Percentiles rank a stretch among this genome's conserved stretches.
Conservation (phyloP, 2,329 filamentous ascomycete species). For the Dactylella cylindrospora region DNA sequence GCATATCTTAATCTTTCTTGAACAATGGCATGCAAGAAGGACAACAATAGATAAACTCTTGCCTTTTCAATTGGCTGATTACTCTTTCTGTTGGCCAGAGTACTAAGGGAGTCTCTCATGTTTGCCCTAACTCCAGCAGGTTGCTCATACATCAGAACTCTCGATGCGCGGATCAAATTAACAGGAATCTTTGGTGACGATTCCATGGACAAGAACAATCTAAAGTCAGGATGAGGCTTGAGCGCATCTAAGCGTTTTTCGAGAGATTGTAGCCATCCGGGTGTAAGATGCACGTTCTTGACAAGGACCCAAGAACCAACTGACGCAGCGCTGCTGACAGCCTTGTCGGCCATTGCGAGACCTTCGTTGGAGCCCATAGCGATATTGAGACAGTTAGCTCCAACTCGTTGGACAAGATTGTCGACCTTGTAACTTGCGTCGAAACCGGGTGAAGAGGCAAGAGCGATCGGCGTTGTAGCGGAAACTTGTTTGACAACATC, state of each 20-base stretch:
- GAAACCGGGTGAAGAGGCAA: conserved; percentile 94
- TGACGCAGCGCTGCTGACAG: conserved; percentile 86
- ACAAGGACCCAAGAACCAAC: conserved; percentile 93
- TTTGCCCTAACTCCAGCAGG: conserved; percentile 94
- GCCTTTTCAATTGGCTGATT: conserved; percentile 88
- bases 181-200: conserved; percentile 95
- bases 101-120: conserved; percentile 95
- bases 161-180: conserved; percentile 86
- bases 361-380: conserved; percentile 99
- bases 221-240: conserved; percentile 89
- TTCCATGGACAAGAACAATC: conserved; percentile 97
- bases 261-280: conserved; percentile 92
- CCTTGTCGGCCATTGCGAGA: conserved; percentile 88
- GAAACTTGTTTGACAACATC: conserved; percentile 82
- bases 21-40: conserved; percentile 91
- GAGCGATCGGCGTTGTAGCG: conserved; percentile 79
- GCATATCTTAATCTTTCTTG: conserved; percentile 94
- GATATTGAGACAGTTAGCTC: conserved; percentile 87
- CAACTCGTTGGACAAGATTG: conserved; percentile 80
- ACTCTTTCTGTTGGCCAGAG: conserved; percentile 71
- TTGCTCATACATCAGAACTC: conserved; percentile 97
- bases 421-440: conserved; percentile 99
- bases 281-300: conserved; percentile 97
- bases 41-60: conserved; percentile 84
- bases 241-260: conserved; percentile 96